Percentiles rank a stretch among this genome's conserved stretches.
Evolutionary conservation across 208 protist genomes (phyloP).

Genomic region (Giardia duodenalis): DNA sequence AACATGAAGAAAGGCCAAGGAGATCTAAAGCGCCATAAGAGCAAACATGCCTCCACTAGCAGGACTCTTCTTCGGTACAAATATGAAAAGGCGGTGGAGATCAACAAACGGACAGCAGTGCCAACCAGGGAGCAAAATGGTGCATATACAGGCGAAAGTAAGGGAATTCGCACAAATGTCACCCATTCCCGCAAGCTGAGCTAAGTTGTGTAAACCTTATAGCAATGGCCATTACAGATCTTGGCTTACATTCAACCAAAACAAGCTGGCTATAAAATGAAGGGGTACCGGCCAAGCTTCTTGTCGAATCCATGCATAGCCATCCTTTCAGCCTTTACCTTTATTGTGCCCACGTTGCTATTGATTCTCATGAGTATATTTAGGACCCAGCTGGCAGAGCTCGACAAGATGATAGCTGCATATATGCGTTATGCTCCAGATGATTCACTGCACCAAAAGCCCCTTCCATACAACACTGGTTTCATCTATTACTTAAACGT

Average conservation of each 20-base stretch:
- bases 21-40: not conserved
- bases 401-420: not conserved
- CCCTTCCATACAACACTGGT: not conserved
- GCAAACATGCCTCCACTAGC: not conserved
- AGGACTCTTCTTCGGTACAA: not conserved
- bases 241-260: no score
- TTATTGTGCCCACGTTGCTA: not conserved
- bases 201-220: not conserved
- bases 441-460: not conserved
- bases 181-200: not conserved
- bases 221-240: no score
- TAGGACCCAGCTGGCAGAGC: not conserved
- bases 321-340: not conserved
- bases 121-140: not conserved
- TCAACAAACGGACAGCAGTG: not conserved
- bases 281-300: not conserved
- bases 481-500: not conserved
- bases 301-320: not conserved
- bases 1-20: not conserved
- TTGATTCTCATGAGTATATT: not conserved
- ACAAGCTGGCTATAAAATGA: no score
- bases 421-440: not conserved
- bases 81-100: not conserved
- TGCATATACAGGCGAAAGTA: not conserved
- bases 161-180: not conserved